Base-by-base conservation (phyloP, 768 basidiomycete species). In the Clavulina sp. region DNA sequence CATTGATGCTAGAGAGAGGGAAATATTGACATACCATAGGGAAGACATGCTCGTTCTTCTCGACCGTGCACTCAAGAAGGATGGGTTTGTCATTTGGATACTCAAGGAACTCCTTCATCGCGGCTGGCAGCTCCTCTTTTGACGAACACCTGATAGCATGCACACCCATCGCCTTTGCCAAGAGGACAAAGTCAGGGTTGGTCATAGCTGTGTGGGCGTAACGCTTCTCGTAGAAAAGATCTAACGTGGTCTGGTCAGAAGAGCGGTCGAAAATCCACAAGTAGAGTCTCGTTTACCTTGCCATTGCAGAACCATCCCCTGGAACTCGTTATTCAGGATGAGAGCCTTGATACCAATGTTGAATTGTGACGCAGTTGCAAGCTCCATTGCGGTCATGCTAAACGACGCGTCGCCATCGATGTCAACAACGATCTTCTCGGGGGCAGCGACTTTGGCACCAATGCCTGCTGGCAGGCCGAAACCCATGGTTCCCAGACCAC, bases 361-460 rank as follows among this genome's bases (percentile, higher is more conserved):
- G 69, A 75, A 89, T 62, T 92, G 86, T 24, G 84, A 73, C 3
- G 95, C 95, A 0, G 95, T 99, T 23, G 81, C 80, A 49, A 99
- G 78, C 67, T 99, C 95, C 95, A 97, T 99, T 0, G 91, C 93
- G 1, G 95, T 97, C 95, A 97, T 99, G 61, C 85, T 89, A 69
- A 97, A 92, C 21, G 88, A 93, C 0, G 95, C 95, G 63, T 99
- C 95, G 7, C 95, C 95, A 59, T 99, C 95, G 56, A 97, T 81
- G 64, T 99, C 92, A 46, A 99, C 70, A 52, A 99, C 93, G 51
- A 76, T 83, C 69, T 97, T 97, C 26, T 88, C 66, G 0, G 93
- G 93, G 1, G 82, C 82, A 24, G 88, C 95, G 32, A 99, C 91
- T 66, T 99, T 99, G 57, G 93, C 93, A 44, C 95, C 95, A 52